Base-by-base conservation (phyloP, 75 land plant species). In the Selaginella moellendorffii region DNA sequence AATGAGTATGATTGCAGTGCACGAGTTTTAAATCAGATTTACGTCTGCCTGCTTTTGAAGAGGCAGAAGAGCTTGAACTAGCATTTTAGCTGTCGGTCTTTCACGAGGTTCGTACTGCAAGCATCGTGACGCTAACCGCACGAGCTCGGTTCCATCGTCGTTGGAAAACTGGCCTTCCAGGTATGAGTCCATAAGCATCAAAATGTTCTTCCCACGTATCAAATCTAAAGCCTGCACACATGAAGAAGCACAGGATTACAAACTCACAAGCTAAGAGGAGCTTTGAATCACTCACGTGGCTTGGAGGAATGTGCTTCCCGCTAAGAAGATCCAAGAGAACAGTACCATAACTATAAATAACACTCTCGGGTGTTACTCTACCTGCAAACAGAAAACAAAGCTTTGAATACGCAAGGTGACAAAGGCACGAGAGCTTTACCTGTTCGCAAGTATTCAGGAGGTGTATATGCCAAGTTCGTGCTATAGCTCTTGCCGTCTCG, bases 401-500 rank as follows among this genome's bases (percentile, higher is more conserved):
- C 63, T 23, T 62, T 2, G 2, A 23, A 8, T 62, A 62, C 2
- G 46, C 46, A 5, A 5, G 14, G 5, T 5, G 5, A 36, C 46
- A 36, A 5, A 62, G 18, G 26, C 26, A 9, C 63, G n/a, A 22
- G 19, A 2, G n/a, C 31, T 21, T 60, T 81, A 93, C 98, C 98
- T 74, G 93, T 85, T 80, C 87, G 72, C 27, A 89, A 69, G 65
- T 85, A 93, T 73, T 93, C 98, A 17, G 98, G 98, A 66, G 98
- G 98, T 54, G 98, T 89, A 52, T 93, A 93, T 2, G 98, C 98
- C 58, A 93, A 77, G 71, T 93, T 93, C 24, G 96, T 90, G 76
- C 98, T 93, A 70, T 90, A 93, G 76, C 98, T 89, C 71, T 85
- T 93, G 0, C 98, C 98, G 79, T 93, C 98, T 66, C 86, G 73